Base-by-base conservation (phyloP, 306 rosid species). In the Trifolium pratense region DNA sequence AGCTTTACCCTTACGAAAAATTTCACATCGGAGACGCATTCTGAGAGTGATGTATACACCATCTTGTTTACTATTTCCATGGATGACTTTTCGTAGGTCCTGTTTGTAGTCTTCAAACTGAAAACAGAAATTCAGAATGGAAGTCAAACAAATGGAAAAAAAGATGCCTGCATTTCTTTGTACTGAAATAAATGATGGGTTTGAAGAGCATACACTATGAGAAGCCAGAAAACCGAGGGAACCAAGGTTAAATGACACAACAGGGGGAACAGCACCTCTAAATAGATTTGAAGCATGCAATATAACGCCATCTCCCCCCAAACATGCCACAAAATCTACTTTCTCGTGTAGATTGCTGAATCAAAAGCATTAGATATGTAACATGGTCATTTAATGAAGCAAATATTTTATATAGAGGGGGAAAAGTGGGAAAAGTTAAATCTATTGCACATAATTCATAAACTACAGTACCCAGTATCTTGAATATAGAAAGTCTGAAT, bases 301-400 rank as follows among this genome's bases (percentile, higher is more conserved):
- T 78, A 94, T 91, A 78, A 94, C 99, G 60, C 99, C 99, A 82
- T 94, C 97, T 78, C 99, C 99, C n/a, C 99, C 99, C 86, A 94
- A 86, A 80, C 99, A 94, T 23, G 99, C 96, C 78, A 94, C 99
- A 79, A 94, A 88, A 84, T 94, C 99, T 75, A 94, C 96, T 81
- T 92, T 91, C 89, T 94, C 96, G 70, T 94, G 96, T 65, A 94
- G 87, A 83, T 86, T 91, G 81, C 99, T 94, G 85, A 70, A 68
- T 75, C 70, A 84, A 42, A 74, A 76, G 82, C 74, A 88, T 74
- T 66, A 68, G 76, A 78, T 37, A 66, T 40, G 75, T 70, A 71
- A 79, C 74, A 39, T 45, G 78, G 80, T 70, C 78, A 65, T 76
- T 65, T 53, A 79, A 58, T 68, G 75, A 77, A 75, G 78, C 70